Evolutionary conservation across 257 asterid species (phyloP), one percentile per base, ranked within the genome.

Genomic region (Oldenlandia corymbosa): DNA sequence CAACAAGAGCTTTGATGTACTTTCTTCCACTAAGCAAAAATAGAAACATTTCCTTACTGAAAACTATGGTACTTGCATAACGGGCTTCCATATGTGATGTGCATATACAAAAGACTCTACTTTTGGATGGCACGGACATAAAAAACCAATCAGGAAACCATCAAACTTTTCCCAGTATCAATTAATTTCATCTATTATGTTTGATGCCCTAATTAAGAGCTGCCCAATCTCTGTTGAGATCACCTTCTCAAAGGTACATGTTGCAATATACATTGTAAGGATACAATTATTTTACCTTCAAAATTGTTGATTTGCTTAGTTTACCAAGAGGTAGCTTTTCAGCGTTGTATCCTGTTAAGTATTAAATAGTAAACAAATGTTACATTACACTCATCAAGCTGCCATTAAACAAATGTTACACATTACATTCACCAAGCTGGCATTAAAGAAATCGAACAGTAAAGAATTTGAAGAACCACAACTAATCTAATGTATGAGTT

Each of bases 281-380:
- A 68, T 13, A 18, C 36, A 20, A 58, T 20, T 59, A 49, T 55
- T 79, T 75, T 80, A 84, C 98, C 96, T 81, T 91, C 75, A 80
- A 78, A 46, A 91, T 81, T 55, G 98, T 88, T 20, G 95, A 71
- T 78, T 88, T 88, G 95, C 98, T 88, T 79, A 91, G 78, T 77
- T 91, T 91, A 62, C 98, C 98, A 54, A 91, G 70, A 54, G 98
- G 98, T 71, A 91, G 72, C 71, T 88, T 91, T 64, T 88, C 96
- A 64, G 98, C 98, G 69, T 91, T 91, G 81, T 86, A 91, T 71
- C 98, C 98, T 91, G 56, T 54, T 32, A 61, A 67, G 75, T 51
- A 46, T 56, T 27, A 41, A 32, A 24, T 32, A 51, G 64, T 57
- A 57, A 18, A 53, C 39, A 56, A 73, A 14, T 60, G 43, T 65